Base-by-base conservation (phyloP, 208 protist species). In the Wallacemonas sp. region DNA sequence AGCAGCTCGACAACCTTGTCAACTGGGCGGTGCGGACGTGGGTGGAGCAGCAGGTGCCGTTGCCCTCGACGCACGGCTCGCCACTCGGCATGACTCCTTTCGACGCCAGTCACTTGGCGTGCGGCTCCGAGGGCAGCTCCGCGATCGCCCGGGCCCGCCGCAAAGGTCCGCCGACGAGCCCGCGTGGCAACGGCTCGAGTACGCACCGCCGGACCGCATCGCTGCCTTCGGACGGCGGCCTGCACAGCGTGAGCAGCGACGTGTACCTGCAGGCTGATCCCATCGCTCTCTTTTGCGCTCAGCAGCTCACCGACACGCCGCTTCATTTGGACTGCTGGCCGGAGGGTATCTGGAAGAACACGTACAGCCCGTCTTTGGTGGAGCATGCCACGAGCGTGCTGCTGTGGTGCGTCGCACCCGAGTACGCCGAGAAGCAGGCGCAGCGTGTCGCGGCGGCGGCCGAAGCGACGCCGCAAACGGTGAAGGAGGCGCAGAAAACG, bases 361-460 rank as follows among this genome's bases (percentile, higher is more conserved):
- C 56, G 12, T 45, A 31, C 22, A 38, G 34, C 41, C 49, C 66
- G 17, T 68, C 68, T 14, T 42, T 83, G 2, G 65, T 64, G 1
- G 77, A 79, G 19, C 66, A 83, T 62, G 75, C 65, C 21, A 77
- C 69, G 47, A 51, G 68, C 62, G 46, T 80, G 3, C 24, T 75
- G 49, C 59, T 76, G 8, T n/a, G 26, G 2, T 54, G 59, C 26
- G 24, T 61, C 11, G 22, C 36, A 1, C 66, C 64, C 22, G 66
- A 75, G 45, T 60, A 47, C 38, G 68, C 24, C 11, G 68, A 74
- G 24, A 59, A 56, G 11, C 53, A 39, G 17, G 46, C 51, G 15
- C 30, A 64, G 17, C 44, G 31, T 4, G 55, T 70, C 21, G 55
- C 45, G 5, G 30, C 17, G 1, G 51, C 68, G 26, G 44, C 41